Base-by-base conservation (phyloP, 306 rosid genomes). In the Fagus sylvatica region DNA sequence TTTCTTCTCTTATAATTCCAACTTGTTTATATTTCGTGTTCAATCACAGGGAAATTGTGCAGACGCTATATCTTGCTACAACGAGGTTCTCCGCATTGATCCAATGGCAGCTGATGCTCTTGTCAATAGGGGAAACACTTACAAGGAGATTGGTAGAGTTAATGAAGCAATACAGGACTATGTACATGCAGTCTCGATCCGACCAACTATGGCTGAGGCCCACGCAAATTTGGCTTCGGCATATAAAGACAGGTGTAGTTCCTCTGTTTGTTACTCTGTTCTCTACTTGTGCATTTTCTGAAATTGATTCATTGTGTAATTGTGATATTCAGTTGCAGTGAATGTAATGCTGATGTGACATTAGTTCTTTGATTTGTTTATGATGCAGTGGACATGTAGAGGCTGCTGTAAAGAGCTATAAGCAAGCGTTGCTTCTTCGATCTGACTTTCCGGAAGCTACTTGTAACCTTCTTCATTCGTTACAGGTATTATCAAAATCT, bases 221-320 rank as follows among this genome's bases (percentile, higher is more conserved):
- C 99, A 96, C 90, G 99, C 98, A 55, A 96, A 96, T 81, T 81
- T 96, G 90, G 99, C 99, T 65, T 96, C 99, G 68, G 98, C 99
- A 37, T 93, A 93, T 84, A 96, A 96, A 81, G 99, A 96, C 79
- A 96, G 98, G 99, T 93, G 72, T 46, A 46, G 51, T 46, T 46
- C 15, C 51, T 46, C 51, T 46, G 13, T 43, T 43, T 2, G 7
- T 43, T 43, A 43, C 51, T 43, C 51, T 43, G 51, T 46, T 46
- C 51, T 46, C 51, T 46, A 10, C 51, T 46, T 46, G 11, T 46
- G 51, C 51, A 46, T 10, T 46, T 46, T 10, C 51, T n/a, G n/a
- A n/a, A n/a, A n/a, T n/a, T n/a, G n/a, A n/a, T n/a, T n/a, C n/a
- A n/a, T n/a, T n/a, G n/a, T n/a, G n/a, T n/a, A 46, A 46, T 46